Evolutionary conservation across 2,329 filamentous ascomycete genomes (phyloP).

Genomic region (Diaporthe citrichinensis): DNA sequence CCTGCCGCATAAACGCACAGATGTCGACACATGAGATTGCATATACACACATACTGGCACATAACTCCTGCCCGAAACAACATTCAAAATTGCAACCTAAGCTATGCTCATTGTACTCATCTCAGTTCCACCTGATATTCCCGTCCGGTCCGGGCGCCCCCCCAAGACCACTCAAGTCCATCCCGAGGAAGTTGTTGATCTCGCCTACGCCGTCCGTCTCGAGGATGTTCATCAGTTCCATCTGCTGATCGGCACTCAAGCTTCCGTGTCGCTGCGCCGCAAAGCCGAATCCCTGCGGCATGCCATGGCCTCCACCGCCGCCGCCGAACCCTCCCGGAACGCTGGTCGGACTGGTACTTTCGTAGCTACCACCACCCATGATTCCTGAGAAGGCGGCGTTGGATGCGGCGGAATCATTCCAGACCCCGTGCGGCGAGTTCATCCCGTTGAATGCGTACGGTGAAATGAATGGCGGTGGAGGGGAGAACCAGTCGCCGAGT

Average conservation of each 20-base stretch:
- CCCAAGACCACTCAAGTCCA: slow-evolving; percentile 51
- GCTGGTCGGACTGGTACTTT: slow-evolving; percentile 39
- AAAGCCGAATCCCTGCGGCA: slow-evolving; percentile 46
- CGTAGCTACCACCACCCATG: slow-evolving; percentile 42
- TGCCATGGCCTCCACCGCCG: slow-evolving; percentile 42
- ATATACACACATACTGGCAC: neutral
- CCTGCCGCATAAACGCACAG: neutral
- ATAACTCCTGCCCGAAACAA: neutral
- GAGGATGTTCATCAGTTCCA: slow-evolving; percentile 85
- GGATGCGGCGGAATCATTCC: slow-evolving; percentile 52
- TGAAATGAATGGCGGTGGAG: slow-evolving; percentile 66
- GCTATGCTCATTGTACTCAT: neutral
- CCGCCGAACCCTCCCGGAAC: slow-evolving; percentile 45
- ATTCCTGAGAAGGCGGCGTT: slow-evolving; percentile 46
- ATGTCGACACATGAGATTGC: slow-evolving; percentile 3
- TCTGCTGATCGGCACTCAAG: slow-evolving; percentile 84
- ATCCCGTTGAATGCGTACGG: slow-evolving; percentile 64
- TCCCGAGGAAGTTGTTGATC: slow-evolving; percentile 71
- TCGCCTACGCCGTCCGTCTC: slow-evolving; percentile 77
- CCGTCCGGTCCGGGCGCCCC: slow-evolving; percentile 40
- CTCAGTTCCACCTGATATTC: slow-evolving; percentile 41
- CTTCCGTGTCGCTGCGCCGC: slow-evolving; percentile 72
- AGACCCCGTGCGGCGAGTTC: slow-evolving; percentile 54
- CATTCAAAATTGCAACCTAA: neutral
- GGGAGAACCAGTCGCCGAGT: slow-evolving; percentile 66